These are phyloP conservation scores for Diplodia seriata DNA, from an alignment of 2,329 filamentous ascomycete species.

Conservation along the genomic window DNA sequence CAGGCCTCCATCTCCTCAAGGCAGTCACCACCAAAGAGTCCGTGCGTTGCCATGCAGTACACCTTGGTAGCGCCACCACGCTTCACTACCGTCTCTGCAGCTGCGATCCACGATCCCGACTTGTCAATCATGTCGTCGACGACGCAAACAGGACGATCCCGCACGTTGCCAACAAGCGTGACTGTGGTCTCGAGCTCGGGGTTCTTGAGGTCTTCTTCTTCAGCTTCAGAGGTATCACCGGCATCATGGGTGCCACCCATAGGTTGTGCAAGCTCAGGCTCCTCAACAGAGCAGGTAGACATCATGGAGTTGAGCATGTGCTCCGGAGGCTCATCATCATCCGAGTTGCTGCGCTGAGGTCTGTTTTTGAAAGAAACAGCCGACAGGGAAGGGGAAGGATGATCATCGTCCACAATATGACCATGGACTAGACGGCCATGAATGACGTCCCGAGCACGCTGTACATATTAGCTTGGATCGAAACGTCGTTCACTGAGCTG, in stretches of 20 bases:
- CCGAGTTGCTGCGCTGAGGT: constrained; percentile 52
- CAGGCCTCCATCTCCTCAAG: constrained; percentile 90
- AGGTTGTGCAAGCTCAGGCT: constrained; percentile 63
- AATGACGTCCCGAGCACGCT: constrained; percentile 84
- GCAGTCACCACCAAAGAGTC: constrained; percentile 88
- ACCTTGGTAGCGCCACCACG: constrained; percentile 89
- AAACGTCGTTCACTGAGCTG: constrained; percentile 34
- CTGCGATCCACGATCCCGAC: constrained; percentile 94
- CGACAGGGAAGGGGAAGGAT: constrained; percentile 76
- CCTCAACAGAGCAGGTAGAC: constrained; percentile 72
- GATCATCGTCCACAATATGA: constrained; percentile 94
- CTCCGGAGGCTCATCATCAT: constrained; percentile 65
- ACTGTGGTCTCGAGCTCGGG: constrained; percentile 90
- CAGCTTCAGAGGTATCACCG: constrained; percentile 83
- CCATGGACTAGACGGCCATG: constrained; percentile 90
- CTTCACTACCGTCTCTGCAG: constrained; percentile 95
- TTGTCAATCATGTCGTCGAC: constrained; percentile 99
- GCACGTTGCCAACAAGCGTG: constrained; percentile 95
- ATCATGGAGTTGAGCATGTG: constrained; percentile 84
- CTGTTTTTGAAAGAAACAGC: constrained; percentile 62
- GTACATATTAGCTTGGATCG: neutral
- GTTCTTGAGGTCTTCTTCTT: constrained; percentile 86
- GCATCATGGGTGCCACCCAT: constrained; percentile 86
- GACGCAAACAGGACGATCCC: constrained; percentile 85
- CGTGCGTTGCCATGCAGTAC: constrained; percentile 97